A percentile compares a stretch with the other conserved stretches of the same genome.
These are phyloP conservation scores for Wickerhamomyces chambardii DNA, from an alignment of 805 yeast genomes.

Conservation along the genomic window DNA sequence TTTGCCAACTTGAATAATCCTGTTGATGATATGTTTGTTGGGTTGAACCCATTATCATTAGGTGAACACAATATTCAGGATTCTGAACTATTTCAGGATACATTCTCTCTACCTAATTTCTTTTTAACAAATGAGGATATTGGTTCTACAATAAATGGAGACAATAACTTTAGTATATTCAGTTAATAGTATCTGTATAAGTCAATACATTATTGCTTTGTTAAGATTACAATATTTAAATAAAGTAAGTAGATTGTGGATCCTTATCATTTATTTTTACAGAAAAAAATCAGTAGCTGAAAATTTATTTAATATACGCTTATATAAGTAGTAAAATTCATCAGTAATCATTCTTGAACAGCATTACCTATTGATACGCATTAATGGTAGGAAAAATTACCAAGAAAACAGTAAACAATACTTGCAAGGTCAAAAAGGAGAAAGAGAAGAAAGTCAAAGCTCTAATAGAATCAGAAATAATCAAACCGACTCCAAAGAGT, in stretches of 20 bases:
- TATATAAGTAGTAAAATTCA: no score
- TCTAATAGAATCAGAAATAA: not conserved
- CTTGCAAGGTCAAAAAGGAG: not conserved
- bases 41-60: not conserved
- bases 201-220: no score
- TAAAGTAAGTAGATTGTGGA: no score
- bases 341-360: no score
- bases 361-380: not conserved
- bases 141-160: not conserved
- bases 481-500: constrained; percentile 21
- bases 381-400: not conserved
- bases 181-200: no score
- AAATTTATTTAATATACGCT: no score
- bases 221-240: no score
- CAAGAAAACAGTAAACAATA: not conserved
- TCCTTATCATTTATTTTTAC: no score
- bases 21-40: not conserved
- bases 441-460: not conserved
- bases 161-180: no score
- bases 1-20: not conserved
- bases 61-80: not conserved
- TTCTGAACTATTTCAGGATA: not conserved
- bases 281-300: no score
- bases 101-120: not conserved
- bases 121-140: not conserved